Conservation (phyloP, 805 yeast genomes). For the Maudiozyma serrabonitensis region DNA sequence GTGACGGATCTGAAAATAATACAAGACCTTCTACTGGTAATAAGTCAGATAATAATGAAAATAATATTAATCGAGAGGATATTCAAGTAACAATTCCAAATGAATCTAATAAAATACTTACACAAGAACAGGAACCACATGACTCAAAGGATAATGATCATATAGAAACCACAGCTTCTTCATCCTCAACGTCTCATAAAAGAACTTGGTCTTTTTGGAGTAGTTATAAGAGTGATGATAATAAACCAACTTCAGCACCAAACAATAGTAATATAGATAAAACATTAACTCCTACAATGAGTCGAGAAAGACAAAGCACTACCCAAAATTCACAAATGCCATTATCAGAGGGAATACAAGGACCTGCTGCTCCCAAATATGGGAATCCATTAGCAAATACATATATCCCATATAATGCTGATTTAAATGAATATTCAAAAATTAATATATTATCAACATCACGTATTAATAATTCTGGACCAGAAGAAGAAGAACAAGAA, state of each 20-base stretch:
- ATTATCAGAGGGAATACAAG: background rate
- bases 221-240: constrained; percentile 1
- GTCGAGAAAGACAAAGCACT: background rate
- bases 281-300: background rate
- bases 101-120: too few relatives aligned
- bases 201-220: constrained; percentile 10
- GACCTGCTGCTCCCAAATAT: constrained; percentile 1
- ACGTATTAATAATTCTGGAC: background rate
- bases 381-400: constrained; percentile 10
- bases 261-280: background rate
- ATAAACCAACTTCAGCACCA: background rate
- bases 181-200: background rate
- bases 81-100: too few relatives aligned
- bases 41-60: too few relatives aligned
- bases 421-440: background rate
- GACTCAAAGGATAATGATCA: background rate
- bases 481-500: background rate
- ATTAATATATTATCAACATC: too few relatives aligned
- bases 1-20: too few relatives aligned
- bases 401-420: constrained; percentile 13
- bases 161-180: background rate
- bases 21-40: too few relatives aligned
- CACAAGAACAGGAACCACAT: background rate
- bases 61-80: too few relatives aligned
- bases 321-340: background rate